Percentiles rank a stretch among this genome's conserved stretches.
These are phyloP conservation scores for Cystoderma amianthinum DNA, from an alignment of 768 basidiomycete species.

Conservation along the genomic window DNA sequence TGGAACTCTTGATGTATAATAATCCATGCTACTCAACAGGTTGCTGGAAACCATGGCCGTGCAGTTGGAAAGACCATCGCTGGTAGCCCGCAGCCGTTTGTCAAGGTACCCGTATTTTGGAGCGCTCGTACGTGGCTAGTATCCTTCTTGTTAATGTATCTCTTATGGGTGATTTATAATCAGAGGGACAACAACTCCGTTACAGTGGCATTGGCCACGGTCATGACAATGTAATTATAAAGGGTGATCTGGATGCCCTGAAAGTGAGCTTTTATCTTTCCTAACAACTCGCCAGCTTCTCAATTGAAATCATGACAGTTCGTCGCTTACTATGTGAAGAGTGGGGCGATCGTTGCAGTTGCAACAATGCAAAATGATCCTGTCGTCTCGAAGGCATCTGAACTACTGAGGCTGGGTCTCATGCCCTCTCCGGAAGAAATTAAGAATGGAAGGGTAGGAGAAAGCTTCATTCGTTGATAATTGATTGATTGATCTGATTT, in stretches of 20 bases:
- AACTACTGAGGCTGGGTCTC: constrained; percentile 67
- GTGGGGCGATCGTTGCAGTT: constrained; percentile 58
- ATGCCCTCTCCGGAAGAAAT: constrained; percentile 79
- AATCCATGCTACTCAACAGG: too few relatives aligned
- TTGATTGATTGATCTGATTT: constrained; percentile 1
- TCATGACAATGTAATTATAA: constrained; percentile 74
- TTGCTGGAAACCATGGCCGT: constrained; percentile 83
- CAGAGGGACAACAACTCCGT: constrained; percentile 81
- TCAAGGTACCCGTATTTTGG: constrained; percentile 86
- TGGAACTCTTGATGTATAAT: too few relatives aligned
- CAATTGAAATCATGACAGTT: constrained; percentile 36
- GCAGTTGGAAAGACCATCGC: constrained; percentile 77
- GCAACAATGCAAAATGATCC: constrained; percentile 80
- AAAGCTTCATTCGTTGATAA: background rate
- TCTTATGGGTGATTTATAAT: too few relatives aligned
- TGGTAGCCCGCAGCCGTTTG: constrained; percentile 57
- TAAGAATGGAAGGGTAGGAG: constrained; percentile 60
- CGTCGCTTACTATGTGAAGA: constrained; percentile 71
- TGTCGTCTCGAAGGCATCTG: constrained; percentile 69
- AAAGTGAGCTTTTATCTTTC: constrained; percentile 43
- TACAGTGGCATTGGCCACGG: constrained; percentile 72
- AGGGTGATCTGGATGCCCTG: constrained; percentile 67
- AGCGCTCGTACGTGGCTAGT: constrained; percentile 64
- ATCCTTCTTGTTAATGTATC: background rate
- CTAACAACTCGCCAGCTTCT: background rate